Conservation (phyloP, 2,329 filamentous ascomycete genomes). For the Herpotrichia juniperi region DNA sequence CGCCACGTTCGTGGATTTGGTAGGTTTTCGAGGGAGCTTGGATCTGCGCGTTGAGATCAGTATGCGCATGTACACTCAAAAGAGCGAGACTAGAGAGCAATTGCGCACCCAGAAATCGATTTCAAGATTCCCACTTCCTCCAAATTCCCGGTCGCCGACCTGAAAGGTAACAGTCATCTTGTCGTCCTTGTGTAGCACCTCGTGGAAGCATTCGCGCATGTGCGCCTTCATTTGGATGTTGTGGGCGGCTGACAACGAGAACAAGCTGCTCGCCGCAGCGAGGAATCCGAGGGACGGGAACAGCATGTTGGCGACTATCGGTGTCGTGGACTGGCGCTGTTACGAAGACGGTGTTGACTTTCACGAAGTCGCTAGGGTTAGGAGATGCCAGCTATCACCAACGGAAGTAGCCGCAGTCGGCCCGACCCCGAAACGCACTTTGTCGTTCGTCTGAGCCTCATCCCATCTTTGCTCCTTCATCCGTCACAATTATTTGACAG, state of each 20-base stretch:
- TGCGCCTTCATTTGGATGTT: constrained; percentile 95
- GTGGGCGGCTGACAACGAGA: constrained; percentile 75
- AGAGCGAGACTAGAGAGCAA: not conserved
- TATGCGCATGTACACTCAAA: not conserved
- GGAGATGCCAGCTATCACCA: constrained; percentile 17
- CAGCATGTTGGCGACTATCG: constrained; percentile 36
- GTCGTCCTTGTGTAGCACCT: constrained; percentile 89
- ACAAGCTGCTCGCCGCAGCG: constrained; percentile 60
- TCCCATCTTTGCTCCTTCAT: not conserved
- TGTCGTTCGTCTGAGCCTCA: not conserved
- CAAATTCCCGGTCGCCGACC: constrained; percentile 95
- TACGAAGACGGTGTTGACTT: constrained; percentile 9
- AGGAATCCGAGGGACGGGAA: constrained; percentile 45
- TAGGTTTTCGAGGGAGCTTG: constrained; percentile 77
- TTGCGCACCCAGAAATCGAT: constrained; percentile 92
- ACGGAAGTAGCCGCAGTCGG: constrained; percentile 17
- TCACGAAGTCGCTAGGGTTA: constrained; percentile 5
- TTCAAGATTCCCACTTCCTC: constrained; percentile 90
- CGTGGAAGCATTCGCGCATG: constrained; percentile 97
- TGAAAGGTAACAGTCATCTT: constrained; percentile 99
- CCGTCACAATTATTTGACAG: not conserved
- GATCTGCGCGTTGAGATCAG: constrained; percentile 59
- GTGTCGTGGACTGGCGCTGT: constrained; percentile 17
- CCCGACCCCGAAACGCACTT: constrained; percentile 10
- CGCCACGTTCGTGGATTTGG: constrained; percentile 78